A percentile compares a stretch with the other conserved stretches of the same genome.
Evolutionary conservation across 805 yeast genomes (phyloP).

Genomic region (Ogataea angusta): DNA sequence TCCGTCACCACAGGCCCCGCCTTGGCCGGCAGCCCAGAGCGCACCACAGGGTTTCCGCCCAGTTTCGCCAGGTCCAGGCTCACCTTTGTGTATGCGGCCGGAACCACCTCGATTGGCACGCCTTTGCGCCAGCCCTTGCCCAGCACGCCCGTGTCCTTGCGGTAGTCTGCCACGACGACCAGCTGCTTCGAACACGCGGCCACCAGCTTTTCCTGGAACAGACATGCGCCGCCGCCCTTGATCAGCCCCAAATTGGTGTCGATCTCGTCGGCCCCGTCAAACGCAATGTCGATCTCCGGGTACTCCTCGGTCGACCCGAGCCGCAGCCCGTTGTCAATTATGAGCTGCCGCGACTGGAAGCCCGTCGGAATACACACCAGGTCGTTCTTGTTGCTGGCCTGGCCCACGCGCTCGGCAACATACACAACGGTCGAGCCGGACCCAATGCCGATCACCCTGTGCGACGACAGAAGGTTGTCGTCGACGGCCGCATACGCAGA

Average conservation of each 20-base stretch:
- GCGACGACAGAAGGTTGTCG: conserved; percentile 66
- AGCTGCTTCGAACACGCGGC: conserved; percentile 76
- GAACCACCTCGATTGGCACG: conserved; percentile 93
- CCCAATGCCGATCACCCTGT: conserved; percentile 86
- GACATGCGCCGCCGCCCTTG: conserved; percentile 99
- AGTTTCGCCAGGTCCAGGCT: conserved; percentile 54
- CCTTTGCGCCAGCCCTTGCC: conserved; percentile 88
- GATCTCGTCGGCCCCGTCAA: conserved; percentile 98
- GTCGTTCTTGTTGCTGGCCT: conserved; percentile 46
- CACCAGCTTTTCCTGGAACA: conserved; percentile 93
- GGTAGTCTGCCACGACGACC: conserved; percentile 86
- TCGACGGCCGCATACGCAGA: conserved; percentile 95
- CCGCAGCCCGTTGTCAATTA: conserved; percentile 72
- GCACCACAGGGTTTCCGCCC: conserved; percentile 65
- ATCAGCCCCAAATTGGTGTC: conserved; percentile 78
- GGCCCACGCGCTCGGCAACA: conserved; percentile 91
- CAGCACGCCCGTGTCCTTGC: conserved; percentile 71
- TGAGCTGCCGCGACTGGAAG: conserved; percentile 86
- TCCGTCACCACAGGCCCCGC: conserved; percentile 98
- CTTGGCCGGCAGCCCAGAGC: conserved; percentile 87
- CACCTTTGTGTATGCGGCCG: conserved; percentile 79
- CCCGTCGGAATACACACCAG: conserved; percentile 93
- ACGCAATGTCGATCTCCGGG: conserved; percentile 83
- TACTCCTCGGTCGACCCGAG: conserved; percentile 82
- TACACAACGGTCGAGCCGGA: conserved; percentile 98